Conservation (phyloP, 805 yeast species). For the Candida namnaoensis region DNA sequence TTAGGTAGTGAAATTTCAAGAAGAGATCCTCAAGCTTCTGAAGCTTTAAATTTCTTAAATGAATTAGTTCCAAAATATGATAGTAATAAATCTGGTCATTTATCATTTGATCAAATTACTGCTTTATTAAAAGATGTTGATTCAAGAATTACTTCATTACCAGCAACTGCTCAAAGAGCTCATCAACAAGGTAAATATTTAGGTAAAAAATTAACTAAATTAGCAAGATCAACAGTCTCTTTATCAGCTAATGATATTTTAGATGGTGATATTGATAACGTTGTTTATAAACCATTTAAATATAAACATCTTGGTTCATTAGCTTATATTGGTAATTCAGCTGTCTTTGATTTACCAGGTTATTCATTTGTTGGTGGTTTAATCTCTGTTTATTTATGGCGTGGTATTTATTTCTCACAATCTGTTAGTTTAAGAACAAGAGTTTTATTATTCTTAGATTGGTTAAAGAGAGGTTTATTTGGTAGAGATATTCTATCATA, state of each 20-base stretch:
- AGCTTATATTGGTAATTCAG: slow-evolving; percentile 64
- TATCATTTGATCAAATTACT: slow-evolving; percentile 43
- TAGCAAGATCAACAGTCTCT: slow-evolving; percentile 37
- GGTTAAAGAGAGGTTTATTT: slow-evolving; percentile 54
- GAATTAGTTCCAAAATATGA: slow-evolving; percentile 48
- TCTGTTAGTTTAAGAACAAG: slow-evolving; percentile 58
- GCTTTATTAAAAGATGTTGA: slow-evolving; percentile 45
- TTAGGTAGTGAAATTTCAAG: slow-evolving; percentile 38
- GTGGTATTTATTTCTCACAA: slow-evolving; percentile 62
- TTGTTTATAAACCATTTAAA: slow-evolving; percentile 46
- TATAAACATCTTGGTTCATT: slow-evolving; percentile 59
- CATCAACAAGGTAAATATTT: slow-evolving; percentile 62
- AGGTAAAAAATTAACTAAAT: slow-evolving; percentile 47
- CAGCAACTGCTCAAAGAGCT: slow-evolving; percentile 72
- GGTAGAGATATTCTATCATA: slow-evolving; percentile 37
- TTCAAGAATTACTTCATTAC: slow-evolving; percentile 55
- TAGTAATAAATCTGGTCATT: slow-evolving; percentile 33
- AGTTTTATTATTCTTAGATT: slow-evolving; percentile 55
- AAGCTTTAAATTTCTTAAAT: slow-evolving; percentile 41
- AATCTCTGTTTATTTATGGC: slow-evolving; percentile 66
- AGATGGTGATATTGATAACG: slow-evolving; percentile 49
- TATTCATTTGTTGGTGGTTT: slow-evolving; percentile 57
- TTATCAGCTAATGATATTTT: slow-evolving; percentile 34
- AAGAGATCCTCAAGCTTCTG: slow-evolving; percentile 50
- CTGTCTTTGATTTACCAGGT: slow-evolving; percentile 59